Conservation (phyloP, 176 grass and related monocot genomes). For the Ensete ventricosum region DNA sequence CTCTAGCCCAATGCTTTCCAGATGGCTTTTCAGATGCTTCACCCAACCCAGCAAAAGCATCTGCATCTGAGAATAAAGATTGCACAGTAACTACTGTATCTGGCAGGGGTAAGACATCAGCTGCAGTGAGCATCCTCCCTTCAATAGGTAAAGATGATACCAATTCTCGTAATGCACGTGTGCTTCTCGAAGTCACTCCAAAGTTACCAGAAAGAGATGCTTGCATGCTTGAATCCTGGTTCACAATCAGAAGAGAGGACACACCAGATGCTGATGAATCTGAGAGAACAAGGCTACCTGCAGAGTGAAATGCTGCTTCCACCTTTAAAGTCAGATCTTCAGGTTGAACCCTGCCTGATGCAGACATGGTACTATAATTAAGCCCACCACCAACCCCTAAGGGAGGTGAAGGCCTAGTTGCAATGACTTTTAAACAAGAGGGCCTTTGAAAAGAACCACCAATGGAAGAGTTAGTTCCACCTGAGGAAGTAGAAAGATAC, state of each 20-base stretch:
- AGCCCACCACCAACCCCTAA: constrained; percentile 53
- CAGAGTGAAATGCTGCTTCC: constrained; percentile 84
- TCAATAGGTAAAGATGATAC: constrained; percentile 78
- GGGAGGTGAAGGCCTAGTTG: constrained; percentile 88
- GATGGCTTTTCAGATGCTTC: constrained; percentile 46
- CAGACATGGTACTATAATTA: constrained; percentile 53
- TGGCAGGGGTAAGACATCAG: constrained; percentile 62
- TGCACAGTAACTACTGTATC: constrained; percentile 57
- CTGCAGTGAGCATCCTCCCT: constrained; percentile 88
- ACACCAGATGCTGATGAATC: constrained; percentile 75
- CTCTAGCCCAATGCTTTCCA: constrained; percentile 74
- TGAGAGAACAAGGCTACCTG: constrained; percentile 76
- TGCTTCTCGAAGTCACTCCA: constrained; percentile 64
- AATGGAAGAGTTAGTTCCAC: constrained; percentile 60
- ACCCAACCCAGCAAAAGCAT: constrained; percentile 52
- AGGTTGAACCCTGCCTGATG: constrained; percentile 65
- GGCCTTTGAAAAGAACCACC: constrained; percentile 67
- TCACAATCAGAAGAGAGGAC: constrained; percentile 82
- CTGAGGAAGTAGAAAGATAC: constrained; percentile 61
- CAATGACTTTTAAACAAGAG: constrained; percentile 81
- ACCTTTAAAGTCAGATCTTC: constrained; percentile 91
- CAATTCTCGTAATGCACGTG: constrained; percentile 62
- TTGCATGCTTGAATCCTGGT: constrained; percentile 84
- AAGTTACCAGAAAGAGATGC: constrained; percentile 54
- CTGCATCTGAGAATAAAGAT: constrained; percentile 76